Conservation (phyloP, 2,329 filamentous ascomycete species). For the Corniculantispora saksenae region DNA sequence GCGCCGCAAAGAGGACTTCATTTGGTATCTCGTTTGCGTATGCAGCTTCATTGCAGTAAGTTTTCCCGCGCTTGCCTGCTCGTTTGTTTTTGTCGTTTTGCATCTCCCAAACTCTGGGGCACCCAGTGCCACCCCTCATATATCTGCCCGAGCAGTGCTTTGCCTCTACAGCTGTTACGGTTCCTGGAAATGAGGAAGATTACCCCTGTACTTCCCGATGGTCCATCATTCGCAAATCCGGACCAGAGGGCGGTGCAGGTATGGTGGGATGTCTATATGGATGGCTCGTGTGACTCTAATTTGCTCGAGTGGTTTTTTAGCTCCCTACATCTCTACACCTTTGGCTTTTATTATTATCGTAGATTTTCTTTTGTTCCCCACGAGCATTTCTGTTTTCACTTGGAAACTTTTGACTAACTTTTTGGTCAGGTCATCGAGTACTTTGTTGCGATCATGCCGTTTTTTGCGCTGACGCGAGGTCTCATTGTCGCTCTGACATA, state of each 20-base stretch:
- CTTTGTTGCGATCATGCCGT: slow-evolving; percentile 31
- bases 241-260: slow-evolving; percentile 66
- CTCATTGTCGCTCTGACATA: slow-evolving; percentile 80
- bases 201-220: slow-evolving; percentile 63
- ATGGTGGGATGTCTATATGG: slow-evolving; percentile 75
- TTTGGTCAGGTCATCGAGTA: slow-evolving; percentile 32
- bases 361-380: slow-evolving; percentile 13
- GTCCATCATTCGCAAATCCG: slow-evolving; percentile 69
- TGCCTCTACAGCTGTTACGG: slow-evolving; percentile 71
- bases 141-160: slow-evolving; percentile 78
- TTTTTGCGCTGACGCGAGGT: slow-evolving; percentile 56
- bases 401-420: slow-evolving; percentile 19
- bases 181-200: slow-evolving; percentile 85
- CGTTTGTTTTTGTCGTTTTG: slow-evolving; percentile 16
- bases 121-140: slow-evolving; percentile 46
- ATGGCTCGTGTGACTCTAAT: slow-evolving; percentile 65
- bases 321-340: slow-evolving; percentile 58
- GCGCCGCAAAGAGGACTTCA: slow-evolving; percentile 71
- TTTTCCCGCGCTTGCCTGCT: slow-evolving; percentile 31
- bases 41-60: slow-evolving; percentile 76
- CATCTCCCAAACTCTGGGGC: slow-evolving; percentile 18
- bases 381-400: not conserved
- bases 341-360: slow-evolving; percentile 20
- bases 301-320: slow-evolving; percentile 60
- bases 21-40: slow-evolving; percentile 79